Evolutionary conservation across 129 eudicot species (phyloP).

Genomic region (carrot (Daucus carota)): DNA sequence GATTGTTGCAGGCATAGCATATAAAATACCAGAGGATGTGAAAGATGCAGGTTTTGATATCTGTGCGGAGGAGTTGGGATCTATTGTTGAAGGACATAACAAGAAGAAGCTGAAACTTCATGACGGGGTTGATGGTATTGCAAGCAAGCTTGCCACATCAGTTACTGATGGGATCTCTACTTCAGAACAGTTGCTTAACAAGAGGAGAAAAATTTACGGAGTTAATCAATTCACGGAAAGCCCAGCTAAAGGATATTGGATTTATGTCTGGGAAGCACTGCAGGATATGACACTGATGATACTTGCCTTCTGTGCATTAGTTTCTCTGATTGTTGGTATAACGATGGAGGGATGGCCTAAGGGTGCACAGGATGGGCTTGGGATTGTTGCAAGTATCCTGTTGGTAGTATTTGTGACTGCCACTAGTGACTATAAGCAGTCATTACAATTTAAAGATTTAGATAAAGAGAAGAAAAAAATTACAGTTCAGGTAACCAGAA

Average conservation of each 20-base stretch:
- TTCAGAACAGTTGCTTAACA: slow-evolving; percentile 42
- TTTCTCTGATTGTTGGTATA: slow-evolving; percentile 78
- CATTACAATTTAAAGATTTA: slow-evolving; percentile 87
- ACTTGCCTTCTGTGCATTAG: slow-evolving; percentile 73
- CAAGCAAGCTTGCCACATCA: slow-evolving; percentile 59
- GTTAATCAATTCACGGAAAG: slow-evolving; percentile 68
- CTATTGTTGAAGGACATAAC: slow-evolving; percentile 80
- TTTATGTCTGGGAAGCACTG: slow-evolving; percentile 91
- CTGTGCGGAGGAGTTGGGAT: slow-evolving; percentile 81
- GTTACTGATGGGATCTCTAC: slow-evolving; percentile 44
- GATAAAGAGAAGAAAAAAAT: slow-evolving; percentile 93
- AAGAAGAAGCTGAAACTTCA: slow-evolving; percentile 61
- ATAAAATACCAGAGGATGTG: slow-evolving; percentile 66
- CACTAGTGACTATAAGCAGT: slow-evolving; percentile 82
- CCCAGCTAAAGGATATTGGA: slow-evolving; percentile 77
- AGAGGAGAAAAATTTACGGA: slow-evolving; percentile 60
- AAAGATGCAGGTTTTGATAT: slow-evolving; percentile 74
- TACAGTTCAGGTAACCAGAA: slow-evolving; percentile 75
- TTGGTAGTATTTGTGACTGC: slow-evolving; percentile 92
- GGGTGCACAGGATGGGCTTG: slow-evolving; percentile 97
- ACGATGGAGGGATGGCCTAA: slow-evolving; percentile 87
- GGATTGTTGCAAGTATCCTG: slow-evolving; percentile 85
- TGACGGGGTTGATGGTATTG: slow-evolving; percentile 78
- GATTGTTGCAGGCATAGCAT: slow-evolving; percentile 60
- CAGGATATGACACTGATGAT: slow-evolving; percentile 93